Conservation (phyloP, 371 early-diverging fungal genomes). For the Mucor irregularis region DNA sequence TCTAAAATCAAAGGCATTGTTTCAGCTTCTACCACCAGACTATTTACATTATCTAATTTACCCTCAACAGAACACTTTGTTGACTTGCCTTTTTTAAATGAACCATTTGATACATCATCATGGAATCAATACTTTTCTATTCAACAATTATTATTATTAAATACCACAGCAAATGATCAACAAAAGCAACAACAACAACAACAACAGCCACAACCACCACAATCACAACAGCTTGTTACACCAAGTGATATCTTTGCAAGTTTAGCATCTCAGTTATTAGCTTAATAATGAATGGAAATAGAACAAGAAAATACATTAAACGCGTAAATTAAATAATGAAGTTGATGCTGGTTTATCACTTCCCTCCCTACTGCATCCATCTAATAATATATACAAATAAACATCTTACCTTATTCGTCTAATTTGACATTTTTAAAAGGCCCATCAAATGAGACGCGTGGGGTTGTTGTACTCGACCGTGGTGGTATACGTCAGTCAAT, state of each 20-base stretch:
- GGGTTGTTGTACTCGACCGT: too few species aligned
- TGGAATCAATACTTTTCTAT: background rate
- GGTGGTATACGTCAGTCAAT: too few species aligned
- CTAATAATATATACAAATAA: too few species aligned
- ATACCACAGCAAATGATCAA: too few species aligned
- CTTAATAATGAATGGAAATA: background rate
- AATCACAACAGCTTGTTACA: background rate
- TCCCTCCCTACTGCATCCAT: too few species aligned
- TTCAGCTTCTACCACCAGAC: conserved; percentile 39
- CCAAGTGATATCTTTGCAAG: conserved; percentile 5
- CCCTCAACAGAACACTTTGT: conserved; percentile 29
- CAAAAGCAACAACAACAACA: background rate
- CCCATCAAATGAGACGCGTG: too few species aligned
- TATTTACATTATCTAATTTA: conserved; percentile 46
- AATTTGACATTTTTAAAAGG: too few species aligned
- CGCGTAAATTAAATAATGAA: too few species aligned
- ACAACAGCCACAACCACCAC: background rate
- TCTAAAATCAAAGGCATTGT: conserved; percentile 38
- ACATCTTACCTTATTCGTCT: too few species aligned
- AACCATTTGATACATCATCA: background rate
- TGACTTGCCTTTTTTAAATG: background rate
- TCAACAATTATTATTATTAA: background rate
- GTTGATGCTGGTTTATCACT: too few species aligned
- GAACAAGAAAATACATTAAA: background rate
- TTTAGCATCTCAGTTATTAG: background rate